Evolutionary conservation across 305 asterid species (phyloP), one percentile per base, ranked within the genome.

Genomic region (Fraxinus sp.): DNA sequence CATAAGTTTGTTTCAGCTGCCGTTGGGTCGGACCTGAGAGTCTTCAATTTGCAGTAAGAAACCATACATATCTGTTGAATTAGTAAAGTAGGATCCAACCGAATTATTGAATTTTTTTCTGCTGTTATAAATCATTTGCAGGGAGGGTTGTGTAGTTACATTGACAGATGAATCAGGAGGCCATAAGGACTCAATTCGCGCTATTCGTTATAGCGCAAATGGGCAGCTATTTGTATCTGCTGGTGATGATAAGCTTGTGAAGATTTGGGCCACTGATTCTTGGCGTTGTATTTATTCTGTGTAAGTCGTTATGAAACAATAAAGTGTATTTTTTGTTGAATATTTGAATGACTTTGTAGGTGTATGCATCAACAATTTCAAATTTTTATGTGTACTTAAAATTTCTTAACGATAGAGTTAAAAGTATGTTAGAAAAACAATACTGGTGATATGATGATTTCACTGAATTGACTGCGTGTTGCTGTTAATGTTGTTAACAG

Each of bases 231-330:
- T 96, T 84, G 94, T 89, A 30, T 94, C 99, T 7, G 97, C 95
- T 68, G 98, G 99, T 39, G 99, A 94, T 83, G 99, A 96, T 83
- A 96, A 96, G 89, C 92, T 92, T 36, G 97, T 94, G 37, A 94
- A 93, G 88, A 82, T 96, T 77, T 94, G 98, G 99, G 88, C 85
- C 57, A 86, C 98, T 79, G 84, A 85, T 84, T 80, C 94, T 10
- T 96, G 99, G 98, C 92, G 83, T 18, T 96, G 99, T 86, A 82
- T 89, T 59, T 85, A 80, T 80, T 88, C 96, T 0, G 91, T 92
- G 99, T 96, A 90, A 90, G 98, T n/a, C 7, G 64, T 52, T 52
- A 52, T 5, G 64, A 52, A 4, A n/a, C 24, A n/a, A 83, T 75
- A 7, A 80, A 79, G 22, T 74, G 22, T 9, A 1, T 81, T 26